Conservation (phyloP, 2,329 filamentous ascomycete species). For the Cryphonectria parasitica region DNA sequence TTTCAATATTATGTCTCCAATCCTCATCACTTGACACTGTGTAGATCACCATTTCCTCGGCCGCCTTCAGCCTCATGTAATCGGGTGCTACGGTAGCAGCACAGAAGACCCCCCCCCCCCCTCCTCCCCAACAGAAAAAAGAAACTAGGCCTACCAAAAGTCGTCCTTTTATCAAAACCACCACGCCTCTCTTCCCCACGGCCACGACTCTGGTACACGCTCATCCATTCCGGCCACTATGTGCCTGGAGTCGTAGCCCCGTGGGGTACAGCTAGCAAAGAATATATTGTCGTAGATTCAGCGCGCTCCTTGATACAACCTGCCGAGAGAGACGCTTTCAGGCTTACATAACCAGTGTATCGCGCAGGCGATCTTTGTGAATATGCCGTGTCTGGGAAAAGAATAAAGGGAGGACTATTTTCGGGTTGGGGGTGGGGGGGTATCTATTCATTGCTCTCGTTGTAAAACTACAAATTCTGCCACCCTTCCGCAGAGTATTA, state of each 20-base stretch:
- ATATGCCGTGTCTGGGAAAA: not conserved
- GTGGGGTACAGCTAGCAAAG: not conserved
- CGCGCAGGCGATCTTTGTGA: not conserved
- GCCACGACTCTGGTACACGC: no score
- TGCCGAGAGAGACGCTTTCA: not conserved
- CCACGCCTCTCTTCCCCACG: not conserved
- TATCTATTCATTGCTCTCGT: not conserved
- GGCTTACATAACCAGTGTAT: not conserved
- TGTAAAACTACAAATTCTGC: not conserved
- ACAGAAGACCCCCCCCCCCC: no score
- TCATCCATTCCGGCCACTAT: no score
- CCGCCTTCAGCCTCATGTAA: not conserved
- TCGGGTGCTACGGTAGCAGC: not conserved
- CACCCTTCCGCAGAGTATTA: no score
- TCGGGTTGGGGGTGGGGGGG: no score
- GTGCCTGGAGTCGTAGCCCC: no score
- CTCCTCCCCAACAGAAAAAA: no score
- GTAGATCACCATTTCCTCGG: slow-evolving; percentile 2
- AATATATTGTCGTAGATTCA: not conserved
- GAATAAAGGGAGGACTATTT: not conserved
- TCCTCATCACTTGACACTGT: not conserved
- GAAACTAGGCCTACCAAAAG: not conserved
- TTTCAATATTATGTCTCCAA: not conserved
- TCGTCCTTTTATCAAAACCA: not conserved
- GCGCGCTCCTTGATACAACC: not conserved